A percentile compares a stretch with the other conserved stretches of the same genome.
Evolutionary conservation across 805 yeast species (phyloP).

Genomic region (Barnettozyma wickerhamii): DNA sequence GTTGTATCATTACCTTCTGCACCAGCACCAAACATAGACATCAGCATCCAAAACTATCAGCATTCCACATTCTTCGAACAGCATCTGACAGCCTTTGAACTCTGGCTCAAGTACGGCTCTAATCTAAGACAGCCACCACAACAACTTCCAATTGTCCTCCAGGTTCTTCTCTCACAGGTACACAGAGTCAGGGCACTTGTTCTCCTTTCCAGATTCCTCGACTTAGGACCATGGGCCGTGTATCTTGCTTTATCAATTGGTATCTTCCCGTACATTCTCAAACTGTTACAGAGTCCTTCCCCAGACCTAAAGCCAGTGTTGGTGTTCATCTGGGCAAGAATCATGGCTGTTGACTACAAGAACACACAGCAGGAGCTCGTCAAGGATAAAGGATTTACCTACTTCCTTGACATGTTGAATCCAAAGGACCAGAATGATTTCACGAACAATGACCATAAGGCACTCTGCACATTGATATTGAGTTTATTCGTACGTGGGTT

Average conservation of each 20-base stretch:
- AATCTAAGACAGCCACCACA: constrained; percentile 82
- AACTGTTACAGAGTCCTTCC: constrained; percentile 89
- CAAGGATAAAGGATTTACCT: constrained; percentile 85
- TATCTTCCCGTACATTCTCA: constrained; percentile 90
- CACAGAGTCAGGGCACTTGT: constrained; percentile 89
- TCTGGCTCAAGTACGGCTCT: constrained; percentile 91
- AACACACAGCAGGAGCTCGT: constrained; percentile 89
- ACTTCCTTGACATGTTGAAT: constrained; percentile 76
- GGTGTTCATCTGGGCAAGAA: constrained; percentile 96
- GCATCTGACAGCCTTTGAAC: constrained; percentile 91
- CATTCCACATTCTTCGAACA: constrained; percentile 95
- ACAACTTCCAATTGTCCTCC: constrained; percentile 90
- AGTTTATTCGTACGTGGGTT: constrained; percentile 81
- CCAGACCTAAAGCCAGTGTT: constrained; percentile 91
- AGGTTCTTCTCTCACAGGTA: constrained; percentile 88
- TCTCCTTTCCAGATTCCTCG: constrained; percentile 78
- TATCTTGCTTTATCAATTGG: constrained; percentile 90
- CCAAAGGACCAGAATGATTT: constrained; percentile 28
- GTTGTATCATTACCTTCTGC: constrained; percentile 7
- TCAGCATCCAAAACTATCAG: constrained; percentile 53
- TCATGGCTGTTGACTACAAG: constrained; percentile 90
- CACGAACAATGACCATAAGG: constrained; percentile 66
- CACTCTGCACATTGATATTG: constrained; percentile 90
- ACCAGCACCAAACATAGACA: constrained; percentile 11
- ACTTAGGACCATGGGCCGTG: constrained; percentile 97